phyloP scores from a whole-genome alignment of 1,284 basidiomycete species.

The Boletellus deceptivus region DNA sequence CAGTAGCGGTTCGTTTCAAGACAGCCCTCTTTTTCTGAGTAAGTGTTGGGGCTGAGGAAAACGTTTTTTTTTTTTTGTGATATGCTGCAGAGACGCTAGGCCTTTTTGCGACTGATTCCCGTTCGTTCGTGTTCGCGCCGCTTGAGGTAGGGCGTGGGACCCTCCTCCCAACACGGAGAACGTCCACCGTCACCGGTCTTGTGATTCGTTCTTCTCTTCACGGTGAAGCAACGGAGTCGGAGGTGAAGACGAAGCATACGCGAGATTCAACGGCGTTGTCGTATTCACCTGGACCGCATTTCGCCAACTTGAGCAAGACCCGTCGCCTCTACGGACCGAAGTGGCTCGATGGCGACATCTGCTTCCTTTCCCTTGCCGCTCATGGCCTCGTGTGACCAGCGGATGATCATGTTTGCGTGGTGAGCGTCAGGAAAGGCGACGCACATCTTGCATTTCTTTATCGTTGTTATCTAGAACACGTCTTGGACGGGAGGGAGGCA shows the following conservation, averaged over 20 bases:
- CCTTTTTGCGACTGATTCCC: not conserved
- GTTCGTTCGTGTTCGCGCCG: not conserved
- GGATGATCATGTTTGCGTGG: not conserved
- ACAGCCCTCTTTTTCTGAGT: not conserved
- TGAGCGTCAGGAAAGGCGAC: not conserved
- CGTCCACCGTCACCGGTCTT: not conserved
- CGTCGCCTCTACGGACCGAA: too few relatives aligned
- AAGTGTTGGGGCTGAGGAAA: not conserved
- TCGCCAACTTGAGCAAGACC: not conserved
- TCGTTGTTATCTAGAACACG: not conserved
- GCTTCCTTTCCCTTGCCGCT: not conserved
- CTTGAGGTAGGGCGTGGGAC: not conserved
- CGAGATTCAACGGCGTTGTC: not conserved
- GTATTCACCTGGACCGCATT: too few relatives aligned
- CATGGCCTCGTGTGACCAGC: not conserved
- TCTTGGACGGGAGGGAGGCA: too few relatives aligned
- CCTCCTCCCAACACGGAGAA: not conserved
- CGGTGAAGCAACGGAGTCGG: not conserved
- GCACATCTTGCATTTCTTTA: not conserved
- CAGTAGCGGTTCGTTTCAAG: not conserved
- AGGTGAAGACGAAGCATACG: not conserved
- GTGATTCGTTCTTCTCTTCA: not conserved
- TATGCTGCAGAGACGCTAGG: not conserved
- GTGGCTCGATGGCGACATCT: not conserved
- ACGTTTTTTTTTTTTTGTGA: not conserved